These are phyloP conservation scores for Komagataella mondaviorum DNA, from an alignment of 805 yeast species.

Conservation along the genomic window DNA sequence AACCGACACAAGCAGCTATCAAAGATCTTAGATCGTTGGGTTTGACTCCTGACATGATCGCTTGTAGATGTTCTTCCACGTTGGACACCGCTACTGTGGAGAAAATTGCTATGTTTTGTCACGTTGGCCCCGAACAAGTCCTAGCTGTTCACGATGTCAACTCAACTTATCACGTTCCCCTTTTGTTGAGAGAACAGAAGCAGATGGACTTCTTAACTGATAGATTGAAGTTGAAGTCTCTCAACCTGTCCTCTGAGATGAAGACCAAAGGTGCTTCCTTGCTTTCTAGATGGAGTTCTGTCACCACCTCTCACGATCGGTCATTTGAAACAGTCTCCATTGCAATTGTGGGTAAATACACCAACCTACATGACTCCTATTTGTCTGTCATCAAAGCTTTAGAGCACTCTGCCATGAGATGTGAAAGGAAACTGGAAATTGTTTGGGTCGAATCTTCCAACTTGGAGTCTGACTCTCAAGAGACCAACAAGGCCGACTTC, in stretches of 20 bases:
- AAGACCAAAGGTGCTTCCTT: slow-evolving; percentile 52
- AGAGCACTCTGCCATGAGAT: slow-evolving; percentile 90
- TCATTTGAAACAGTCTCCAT: slow-evolving; percentile 81
- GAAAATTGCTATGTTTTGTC: slow-evolving; percentile 97
- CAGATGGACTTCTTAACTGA: slow-evolving; percentile 59
- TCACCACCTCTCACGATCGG: slow-evolving; percentile 72
- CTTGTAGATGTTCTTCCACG: slow-evolving; percentile 86
- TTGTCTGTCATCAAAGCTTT: slow-evolving; percentile 88
- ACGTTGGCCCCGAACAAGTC: slow-evolving; percentile 96
- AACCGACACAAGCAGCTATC: slow-evolving; percentile 98
- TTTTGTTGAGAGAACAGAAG: slow-evolving; percentile 76
- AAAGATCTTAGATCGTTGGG: slow-evolving; percentile 94
- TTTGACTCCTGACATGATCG: slow-evolving; percentile 91
- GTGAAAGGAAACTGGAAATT: slow-evolving; percentile 72
- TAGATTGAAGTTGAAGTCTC: slow-evolving; percentile 48
- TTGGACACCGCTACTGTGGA: slow-evolving; percentile 79
- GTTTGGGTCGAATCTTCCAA: slow-evolving; percentile 95
- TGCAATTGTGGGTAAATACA: slow-evolving; percentile 96
- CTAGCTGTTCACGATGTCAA: slow-evolving; percentile 93
- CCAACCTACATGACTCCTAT: slow-evolving; percentile 89
- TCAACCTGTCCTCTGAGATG: slow-evolving; percentile 35
- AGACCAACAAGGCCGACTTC: slow-evolving; percentile 55
- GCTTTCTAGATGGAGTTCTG: slow-evolving; percentile 63
- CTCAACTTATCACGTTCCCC: slow-evolving; percentile 95
- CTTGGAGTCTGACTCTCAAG: slow-evolving; percentile 63